These are phyloP conservation scores for Neurospora sp. DNA, from an alignment of 495 filamentous ascomycete genomes.

Conservation along the genomic window DNA sequence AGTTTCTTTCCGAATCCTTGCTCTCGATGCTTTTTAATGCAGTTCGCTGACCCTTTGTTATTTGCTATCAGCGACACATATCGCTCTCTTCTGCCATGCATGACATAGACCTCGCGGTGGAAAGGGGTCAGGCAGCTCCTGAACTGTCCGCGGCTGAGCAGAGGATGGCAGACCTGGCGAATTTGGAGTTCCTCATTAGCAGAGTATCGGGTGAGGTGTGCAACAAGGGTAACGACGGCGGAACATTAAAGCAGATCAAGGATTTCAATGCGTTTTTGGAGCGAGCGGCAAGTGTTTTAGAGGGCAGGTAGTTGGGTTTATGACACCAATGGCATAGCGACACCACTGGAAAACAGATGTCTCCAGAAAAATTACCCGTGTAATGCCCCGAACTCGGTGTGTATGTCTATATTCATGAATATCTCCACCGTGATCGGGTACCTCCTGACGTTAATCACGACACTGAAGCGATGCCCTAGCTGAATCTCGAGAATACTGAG, in stretches of 20 bases:
- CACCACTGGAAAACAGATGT: not conserved
- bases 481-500: not conserved
- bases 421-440: not conserved
- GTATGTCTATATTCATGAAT: not conserved
- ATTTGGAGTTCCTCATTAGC: constrained; percentile 40
- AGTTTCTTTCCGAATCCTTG: constrained; percentile 1
- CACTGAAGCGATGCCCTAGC: not conserved
- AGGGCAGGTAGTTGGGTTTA: constrained; percentile 21
- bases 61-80: constrained; percentile 32
- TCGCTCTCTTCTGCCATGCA: constrained; percentile 42
- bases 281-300: constrained; percentile 38
- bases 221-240: constrained; percentile 33
- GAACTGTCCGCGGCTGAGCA: constrained; percentile 27
- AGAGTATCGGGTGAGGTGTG: constrained; percentile 37
- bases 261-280: constrained; percentile 50
- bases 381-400: not conserved
- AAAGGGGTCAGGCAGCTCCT: constrained; percentile 32
- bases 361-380: not conserved
- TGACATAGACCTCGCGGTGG: constrained; percentile 45
- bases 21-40: not conserved
- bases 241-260: constrained; percentile 40
- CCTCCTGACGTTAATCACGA: not conserved
- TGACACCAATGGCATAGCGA: not conserved
- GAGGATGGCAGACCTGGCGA: constrained; percentile 31
- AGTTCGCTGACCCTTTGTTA: constrained; percentile 3